These are phyloP conservation scores for Colletotrichum echinochloae DNA, from an alignment of 2,329 filamentous ascomycete genomes.

Conservation along the genomic window DNA sequence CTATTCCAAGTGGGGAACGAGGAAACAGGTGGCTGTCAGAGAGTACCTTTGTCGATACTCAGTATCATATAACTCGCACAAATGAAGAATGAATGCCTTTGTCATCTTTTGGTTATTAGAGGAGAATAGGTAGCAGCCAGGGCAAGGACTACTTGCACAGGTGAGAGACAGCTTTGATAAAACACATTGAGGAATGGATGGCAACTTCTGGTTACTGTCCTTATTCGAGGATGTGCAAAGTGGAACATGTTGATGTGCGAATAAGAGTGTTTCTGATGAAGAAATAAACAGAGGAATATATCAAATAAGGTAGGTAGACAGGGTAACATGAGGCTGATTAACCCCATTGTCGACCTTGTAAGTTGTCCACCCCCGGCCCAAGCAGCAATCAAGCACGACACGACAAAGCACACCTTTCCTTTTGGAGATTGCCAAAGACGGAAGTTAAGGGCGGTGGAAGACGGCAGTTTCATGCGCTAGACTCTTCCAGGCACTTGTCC, in stretches of 20 bases:
- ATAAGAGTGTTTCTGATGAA: background rate
- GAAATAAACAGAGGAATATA: background rate
- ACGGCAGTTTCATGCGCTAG: conserved; percentile 20
- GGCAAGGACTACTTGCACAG: background rate
- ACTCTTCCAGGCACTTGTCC: background rate
- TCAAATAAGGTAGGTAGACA: background rate
- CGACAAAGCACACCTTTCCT: conserved; percentile 29
- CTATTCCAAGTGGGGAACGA: conserved; percentile 20
- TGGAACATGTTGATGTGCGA: background rate
- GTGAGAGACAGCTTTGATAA: background rate
- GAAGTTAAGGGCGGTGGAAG: conserved; percentile 10
- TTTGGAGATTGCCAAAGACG: conserved; percentile 21
- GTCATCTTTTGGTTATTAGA: background rate
- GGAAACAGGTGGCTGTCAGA: background rate
- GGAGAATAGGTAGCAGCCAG: background rate
- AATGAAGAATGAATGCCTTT: background rate
- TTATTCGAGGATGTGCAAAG: background rate
- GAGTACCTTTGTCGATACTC: background rate
- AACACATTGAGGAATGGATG: background rate
- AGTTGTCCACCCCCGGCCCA: background rate
- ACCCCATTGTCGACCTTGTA: background rate
- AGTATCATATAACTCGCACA: background rate
- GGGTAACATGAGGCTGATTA: background rate
- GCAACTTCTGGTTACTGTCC: background rate
- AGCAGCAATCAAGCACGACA: conserved; percentile 15